phyloP scores from a whole-genome alignment of 2,329 filamentous ascomycete species.

The Fusarium luffae region DNA sequence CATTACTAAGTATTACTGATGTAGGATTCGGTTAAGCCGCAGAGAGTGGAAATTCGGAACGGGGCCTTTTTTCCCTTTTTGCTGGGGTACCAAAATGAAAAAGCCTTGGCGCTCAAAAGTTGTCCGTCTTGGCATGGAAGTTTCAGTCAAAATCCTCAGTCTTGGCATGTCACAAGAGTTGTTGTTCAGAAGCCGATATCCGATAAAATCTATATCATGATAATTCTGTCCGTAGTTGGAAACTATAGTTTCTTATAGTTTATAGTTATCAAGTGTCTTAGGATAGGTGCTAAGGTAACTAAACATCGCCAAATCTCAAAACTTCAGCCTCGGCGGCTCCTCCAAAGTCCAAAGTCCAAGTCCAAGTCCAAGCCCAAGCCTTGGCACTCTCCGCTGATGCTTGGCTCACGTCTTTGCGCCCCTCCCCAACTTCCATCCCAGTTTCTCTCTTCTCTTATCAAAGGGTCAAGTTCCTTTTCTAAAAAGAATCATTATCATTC shows the following conservation, averaged over 20 bases:
- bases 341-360: not conserved
- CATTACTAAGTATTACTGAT: not conserved
- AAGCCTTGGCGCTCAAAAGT: conserved; percentile 17
- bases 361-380: conserved; percentile 26
- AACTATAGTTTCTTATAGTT: not conserved
- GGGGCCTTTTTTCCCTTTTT: not conserved
- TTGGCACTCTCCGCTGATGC: conserved; percentile 39
- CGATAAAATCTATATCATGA: not conserved
- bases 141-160: conserved; percentile 20
- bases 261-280: not conserved
- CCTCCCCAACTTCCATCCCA: conserved; percentile 18
- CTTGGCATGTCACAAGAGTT: conserved; percentile 37
- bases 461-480: conserved; percentile 2
- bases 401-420: conserved; percentile 26
- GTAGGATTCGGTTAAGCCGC: not conserved
- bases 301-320: not conserved
- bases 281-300: not conserved
- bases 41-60: not conserved
- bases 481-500: conserved; percentile 20
- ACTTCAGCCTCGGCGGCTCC: conserved; percentile 23
- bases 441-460: conserved; percentile 1
- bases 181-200: not conserved
- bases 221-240: not conserved
- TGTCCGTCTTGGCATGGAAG: conserved; percentile 32
- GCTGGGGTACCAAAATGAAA: conserved; percentile 2